Conservation (phyloP, 2,329 filamentous ascomycete genomes). For the Fusarium longipes region DNA sequence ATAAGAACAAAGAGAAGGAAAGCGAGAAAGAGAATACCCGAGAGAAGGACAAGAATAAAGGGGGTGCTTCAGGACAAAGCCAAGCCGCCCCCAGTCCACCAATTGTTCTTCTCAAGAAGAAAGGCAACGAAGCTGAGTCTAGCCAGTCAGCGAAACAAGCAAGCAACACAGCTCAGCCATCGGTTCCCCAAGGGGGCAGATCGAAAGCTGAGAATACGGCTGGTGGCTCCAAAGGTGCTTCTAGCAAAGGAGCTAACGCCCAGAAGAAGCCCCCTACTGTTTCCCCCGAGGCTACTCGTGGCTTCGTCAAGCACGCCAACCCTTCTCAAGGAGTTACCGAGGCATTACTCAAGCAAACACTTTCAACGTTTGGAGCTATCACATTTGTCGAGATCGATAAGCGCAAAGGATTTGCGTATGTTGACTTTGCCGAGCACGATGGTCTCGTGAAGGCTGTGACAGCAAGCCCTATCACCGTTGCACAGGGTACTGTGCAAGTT, state of each 20-base stretch:
- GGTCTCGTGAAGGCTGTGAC: slow-evolving; percentile 81
- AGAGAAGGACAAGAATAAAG: slow-evolving; percentile 43
- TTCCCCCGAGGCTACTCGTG: slow-evolving; percentile 66
- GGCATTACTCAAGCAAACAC: slow-evolving; percentile 76
- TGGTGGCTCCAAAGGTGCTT: slow-evolving; percentile 33
- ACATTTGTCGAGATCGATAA: slow-evolving; percentile 91
- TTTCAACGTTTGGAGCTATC: slow-evolving; percentile 79
- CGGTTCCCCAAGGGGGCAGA: slow-evolving; percentile 48
- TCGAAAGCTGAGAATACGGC: slow-evolving; percentile 39
- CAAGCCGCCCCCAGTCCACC: slow-evolving; percentile 49
- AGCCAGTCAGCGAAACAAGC: slow-evolving; percentile 42
- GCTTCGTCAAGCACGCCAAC: slow-evolving; percentile 85
- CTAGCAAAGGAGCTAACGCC: slow-evolving; percentile 42
- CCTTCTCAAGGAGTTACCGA: slow-evolving; percentile 93
- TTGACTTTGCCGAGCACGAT: slow-evolving; percentile 82
- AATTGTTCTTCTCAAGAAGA: slow-evolving; percentile 58
- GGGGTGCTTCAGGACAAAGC: slow-evolving; percentile 23
- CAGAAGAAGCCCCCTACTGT: slow-evolving; percentile 51
- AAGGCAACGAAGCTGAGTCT: slow-evolving; percentile 43
- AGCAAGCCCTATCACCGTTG: slow-evolving; percentile 83
- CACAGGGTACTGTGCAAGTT: slow-evolving; percentile 87
- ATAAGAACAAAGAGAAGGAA: slow-evolving; percentile 53
- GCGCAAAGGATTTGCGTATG: slow-evolving; percentile 93
- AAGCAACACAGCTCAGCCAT: slow-evolving; percentile 38
- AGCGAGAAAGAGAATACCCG: slow-evolving; percentile 46